A percentile compares a stretch with the other conserved stretches of the same genome.
Conservation (phyloP, 2,329 filamentous ascomycete species). For the Colletotrichum trifolii region DNA sequence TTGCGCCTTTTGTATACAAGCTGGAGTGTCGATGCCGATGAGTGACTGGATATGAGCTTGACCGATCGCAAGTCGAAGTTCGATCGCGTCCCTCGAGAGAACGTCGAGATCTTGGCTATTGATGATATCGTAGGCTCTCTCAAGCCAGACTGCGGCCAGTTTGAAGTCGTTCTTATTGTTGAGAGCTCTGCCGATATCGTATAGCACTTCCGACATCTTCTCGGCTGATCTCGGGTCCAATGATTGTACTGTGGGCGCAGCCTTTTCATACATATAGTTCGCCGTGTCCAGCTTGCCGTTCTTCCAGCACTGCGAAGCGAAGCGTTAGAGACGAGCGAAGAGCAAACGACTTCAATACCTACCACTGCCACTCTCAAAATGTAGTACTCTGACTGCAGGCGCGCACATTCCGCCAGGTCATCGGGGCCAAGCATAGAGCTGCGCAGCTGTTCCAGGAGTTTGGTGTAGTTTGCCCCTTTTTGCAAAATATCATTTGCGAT, state of each 20-base stretch:
- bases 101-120: slow-evolving; percentile 64
- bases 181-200: slow-evolving; percentile 76
- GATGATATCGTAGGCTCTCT: slow-evolving; percentile 72
- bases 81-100: slow-evolving; percentile 68
- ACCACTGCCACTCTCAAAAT: slow-evolving; percentile 76
- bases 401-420: slow-evolving; percentile 44
- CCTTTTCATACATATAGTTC: slow-evolving; percentile 79
- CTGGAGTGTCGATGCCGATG: slow-evolving; percentile 57
- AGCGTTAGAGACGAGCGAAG: not conserved
- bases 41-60: slow-evolving; percentile 70
- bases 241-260: slow-evolving; percentile 51
- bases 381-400: slow-evolving; percentile 70
- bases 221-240: slow-evolving; percentile 66
- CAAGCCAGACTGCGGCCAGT: slow-evolving; percentile 77
- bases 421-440: slow-evolving; percentile 43
- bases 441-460: slow-evolving; percentile 46
- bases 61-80: slow-evolving; percentile 74
- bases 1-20: slow-evolving; percentile 62
- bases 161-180: slow-evolving; percentile 62
- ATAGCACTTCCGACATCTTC: slow-evolving; percentile 73
- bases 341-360: slow-evolving; percentile 40
- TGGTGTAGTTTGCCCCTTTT: slow-evolving; percentile 69
- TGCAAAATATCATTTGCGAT: slow-evolving; percentile 72
- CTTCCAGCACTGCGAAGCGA: slow-evolving; percentile 72
- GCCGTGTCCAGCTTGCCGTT: slow-evolving; percentile 79